Evolutionary conservation across 1,284 basidiomycete species (phyloP).

Genomic region (Farysia itapuensis): DNA sequence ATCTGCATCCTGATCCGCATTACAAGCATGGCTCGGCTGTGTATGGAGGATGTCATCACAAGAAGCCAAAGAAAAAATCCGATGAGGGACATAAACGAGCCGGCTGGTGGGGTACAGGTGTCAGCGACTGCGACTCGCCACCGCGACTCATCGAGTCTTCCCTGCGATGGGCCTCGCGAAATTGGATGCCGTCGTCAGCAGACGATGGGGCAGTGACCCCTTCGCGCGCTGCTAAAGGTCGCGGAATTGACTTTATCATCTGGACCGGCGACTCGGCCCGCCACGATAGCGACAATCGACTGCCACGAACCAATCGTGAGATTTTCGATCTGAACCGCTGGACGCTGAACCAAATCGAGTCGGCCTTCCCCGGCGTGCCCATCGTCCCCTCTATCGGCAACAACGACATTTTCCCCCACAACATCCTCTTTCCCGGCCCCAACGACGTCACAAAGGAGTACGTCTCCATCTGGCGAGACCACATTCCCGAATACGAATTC

Average conservation of each 20-base stretch:
- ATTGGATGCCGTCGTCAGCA: slow-evolving; percentile 61
- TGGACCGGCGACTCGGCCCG: slow-evolving; percentile 92
- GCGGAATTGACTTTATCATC: slow-evolving; percentile 77
- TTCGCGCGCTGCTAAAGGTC: neutral
- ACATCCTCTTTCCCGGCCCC: slow-evolving; percentile 67
- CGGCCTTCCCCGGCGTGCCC: slow-evolving; percentile 75
- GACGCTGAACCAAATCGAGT: slow-evolving; percentile 72
- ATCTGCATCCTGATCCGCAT: slow-evolving; percentile 76
- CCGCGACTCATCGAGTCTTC: slow-evolving; percentile 75
- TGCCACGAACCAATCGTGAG: slow-evolving; percentile 78
- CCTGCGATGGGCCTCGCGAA: slow-evolving; percentile 75
- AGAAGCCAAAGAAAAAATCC: slow-evolving; percentile 47
- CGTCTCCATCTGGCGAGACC: slow-evolving; percentile 75
- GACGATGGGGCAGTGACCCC: no score
- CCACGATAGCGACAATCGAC: slow-evolving; percentile 80
- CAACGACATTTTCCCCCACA: slow-evolving; percentile 61
- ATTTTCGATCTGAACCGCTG: slow-evolving; percentile 76
- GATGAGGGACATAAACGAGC: slow-evolving; percentile 41
- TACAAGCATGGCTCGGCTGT: slow-evolving; percentile 64
- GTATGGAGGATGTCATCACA: slow-evolving; percentile 34
- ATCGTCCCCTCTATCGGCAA: slow-evolving; percentile 81
- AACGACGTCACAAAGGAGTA: slow-evolving; percentile 73
- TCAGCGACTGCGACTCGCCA: slow-evolving; percentile 83
- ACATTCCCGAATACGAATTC: slow-evolving; percentile 78
- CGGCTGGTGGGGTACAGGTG: slow-evolving; percentile 57